phyloP scores from a whole-genome alignment of 352 stramenopile genomes.

The Stephanocyclus meneghinianus region DNA sequence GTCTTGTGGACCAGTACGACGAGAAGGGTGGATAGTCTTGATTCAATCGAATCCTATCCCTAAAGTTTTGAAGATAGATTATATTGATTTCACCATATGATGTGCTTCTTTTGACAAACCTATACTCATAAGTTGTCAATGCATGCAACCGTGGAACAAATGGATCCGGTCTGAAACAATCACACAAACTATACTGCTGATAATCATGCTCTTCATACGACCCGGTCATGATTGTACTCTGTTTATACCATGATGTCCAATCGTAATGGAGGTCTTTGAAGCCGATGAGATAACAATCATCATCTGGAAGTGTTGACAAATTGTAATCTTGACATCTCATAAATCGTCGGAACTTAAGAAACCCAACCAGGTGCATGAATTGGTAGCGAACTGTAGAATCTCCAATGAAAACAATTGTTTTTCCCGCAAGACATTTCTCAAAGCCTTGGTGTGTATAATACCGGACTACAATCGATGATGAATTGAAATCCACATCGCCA shows the following conservation, averaged over 20 bases:
- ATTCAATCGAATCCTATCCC: neutral
- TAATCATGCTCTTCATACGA: neutral
- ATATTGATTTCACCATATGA: constrained; percentile 24
- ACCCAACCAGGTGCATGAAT: constrained; percentile 16
- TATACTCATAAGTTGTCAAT: constrained; percentile 12
- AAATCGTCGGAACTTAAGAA: constrained; percentile 7
- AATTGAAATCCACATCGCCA: neutral
- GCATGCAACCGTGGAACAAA: too few species aligned
- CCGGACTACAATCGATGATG: neutral
- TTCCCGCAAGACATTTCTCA: constrained; percentile 12
- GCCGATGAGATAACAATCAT: constrained; percentile 10
- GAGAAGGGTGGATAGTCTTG: constrained; percentile 10
- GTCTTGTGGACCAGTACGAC: neutral
- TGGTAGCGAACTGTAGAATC: constrained; percentile 20
- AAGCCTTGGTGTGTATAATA: constrained; percentile 15
- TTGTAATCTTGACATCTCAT: constrained; percentile 13
- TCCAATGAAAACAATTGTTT: constrained; percentile 24
- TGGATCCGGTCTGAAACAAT: constrained; percentile 5
- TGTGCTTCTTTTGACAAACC: constrained; percentile 16
- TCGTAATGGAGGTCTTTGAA: neutral
- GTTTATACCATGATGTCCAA: constrained; percentile 3
- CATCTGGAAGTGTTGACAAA: neutral
- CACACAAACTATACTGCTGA: constrained; percentile 12
- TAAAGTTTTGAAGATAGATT: constrained; percentile 17
- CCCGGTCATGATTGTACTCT: neutral